Evolutionary conservation across 129 eudicot species (phyloP).

Genomic region (Helichrysum umbraculigerum): DNA sequence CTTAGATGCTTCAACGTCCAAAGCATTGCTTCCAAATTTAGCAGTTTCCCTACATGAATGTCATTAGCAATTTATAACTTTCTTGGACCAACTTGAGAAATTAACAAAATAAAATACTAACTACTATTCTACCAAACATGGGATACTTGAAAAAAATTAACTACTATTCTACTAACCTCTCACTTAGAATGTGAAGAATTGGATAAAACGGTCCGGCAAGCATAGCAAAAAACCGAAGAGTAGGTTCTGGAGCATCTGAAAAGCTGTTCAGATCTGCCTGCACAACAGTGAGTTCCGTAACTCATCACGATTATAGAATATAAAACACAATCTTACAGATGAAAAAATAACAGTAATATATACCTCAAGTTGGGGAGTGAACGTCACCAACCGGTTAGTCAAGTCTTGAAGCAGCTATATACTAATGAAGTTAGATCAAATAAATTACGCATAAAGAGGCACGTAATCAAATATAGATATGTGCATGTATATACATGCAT

Average conservation of each 20-base stretch:
- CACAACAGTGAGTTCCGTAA: slow-evolving; percentile 18
- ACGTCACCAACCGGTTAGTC: slow-evolving; percentile 65
- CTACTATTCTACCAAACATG: slow-evolving; percentile 69
- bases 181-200: slow-evolving; percentile 71
- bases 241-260: slow-evolving; percentile 72
- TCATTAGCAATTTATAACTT: neutral
- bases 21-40: slow-evolving; percentile 42
- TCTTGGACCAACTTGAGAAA: neutral
- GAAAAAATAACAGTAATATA: slow-evolving; percentile 13
- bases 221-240: slow-evolving; percentile 90
- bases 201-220: slow-evolving; percentile 89
- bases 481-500: neutral
- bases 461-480: neutral
- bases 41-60: slow-evolving; percentile 61
- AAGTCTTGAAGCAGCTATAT: slow-evolving; percentile 96
- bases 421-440: slow-evolving; percentile 31
- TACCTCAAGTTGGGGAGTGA: slow-evolving; percentile 95
- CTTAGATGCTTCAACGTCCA: slow-evolving; percentile 69
- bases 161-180: slow-evolving; percentile 80
- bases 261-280: slow-evolving; percentile 86
- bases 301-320: neutral
- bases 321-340: slow-evolving; percentile 11
- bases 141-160: neutral
- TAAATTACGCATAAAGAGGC: slow-evolving; percentile 9
- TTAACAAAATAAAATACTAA: neutral